Evolutionary conservation across 2,329 filamentous ascomycete species (phyloP), one percentile per base, ranked within the genome.

Genomic region (Colletotrichum sp.): DNA sequence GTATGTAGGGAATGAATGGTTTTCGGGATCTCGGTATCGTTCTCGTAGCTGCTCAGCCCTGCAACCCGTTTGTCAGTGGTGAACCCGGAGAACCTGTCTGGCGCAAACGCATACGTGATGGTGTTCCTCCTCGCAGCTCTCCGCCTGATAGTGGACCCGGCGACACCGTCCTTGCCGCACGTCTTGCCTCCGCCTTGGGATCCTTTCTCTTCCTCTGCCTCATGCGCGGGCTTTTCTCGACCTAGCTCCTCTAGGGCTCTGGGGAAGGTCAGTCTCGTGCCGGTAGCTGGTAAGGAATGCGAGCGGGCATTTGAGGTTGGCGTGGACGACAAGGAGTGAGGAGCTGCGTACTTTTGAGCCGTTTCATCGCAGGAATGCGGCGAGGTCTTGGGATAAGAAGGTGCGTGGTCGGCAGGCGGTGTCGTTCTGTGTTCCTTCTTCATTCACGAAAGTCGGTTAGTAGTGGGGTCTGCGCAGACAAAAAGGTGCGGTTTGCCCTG

Each of bases 361-460:
- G 70, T 68, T 74, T 74, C 74, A 76, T 76, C 59, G 74, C 74
- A 74, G 43, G 34, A 48, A 39, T 43, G 34, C 36, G 34, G 36
- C 26, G 13, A 59, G 55, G 18, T 34, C 59, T 36, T 43, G 43
- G 14, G 21, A 60, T 7, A 67, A 73, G 36, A 34, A 48, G 64
- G 12, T 36, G 36, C 21, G 52, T 61, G 21, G 55, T 71, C 43
- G 55, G 52, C 60, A 52, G 72, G 60, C 68, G 67, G 34, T 74
- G 55, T 75, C 68, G 72, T 68, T 32, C 34, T 66, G 60, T 26
- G 39, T 32, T 59, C 63, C 59, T 76, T 39, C 74, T 75, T 72
- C 73, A 63, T 72, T 68, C 74, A 73, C 59, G 59, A 76, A 65
- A 65, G 65, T 73, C 70, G 64, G 70, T 76, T 76, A 76, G 69